These are phyloP conservation scores for Fusarium albosuccineum DNA, from an alignment of 2,329 filamentous ascomycete species.

Conservation along the genomic window DNA sequence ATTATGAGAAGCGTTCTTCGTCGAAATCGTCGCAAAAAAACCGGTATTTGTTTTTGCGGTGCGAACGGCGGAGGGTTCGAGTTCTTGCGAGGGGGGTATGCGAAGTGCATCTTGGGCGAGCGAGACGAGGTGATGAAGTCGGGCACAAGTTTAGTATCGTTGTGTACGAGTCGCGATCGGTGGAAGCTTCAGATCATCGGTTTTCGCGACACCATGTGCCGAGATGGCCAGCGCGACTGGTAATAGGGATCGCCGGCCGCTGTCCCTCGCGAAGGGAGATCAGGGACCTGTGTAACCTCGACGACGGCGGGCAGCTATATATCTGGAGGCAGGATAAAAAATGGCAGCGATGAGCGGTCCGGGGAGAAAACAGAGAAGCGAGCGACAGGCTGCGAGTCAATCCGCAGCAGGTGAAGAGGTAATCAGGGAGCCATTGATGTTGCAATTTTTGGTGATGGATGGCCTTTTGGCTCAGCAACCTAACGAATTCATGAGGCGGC, in stretches of 20 bases:
- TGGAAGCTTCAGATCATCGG: not conserved
- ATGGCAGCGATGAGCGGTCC: not conserved
- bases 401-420: constrained; percentile 13
- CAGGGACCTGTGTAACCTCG: constrained; percentile 25
- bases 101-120: constrained; percentile 80
- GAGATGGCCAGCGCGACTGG: constrained; percentile 19
- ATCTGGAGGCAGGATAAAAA: not conserved
- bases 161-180: constrained; percentile 11
- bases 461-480: constrained; percentile 38
- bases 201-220: not conserved
- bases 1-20: constrained; percentile 69
- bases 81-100: constrained; percentile 86
- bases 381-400: constrained; percentile 25
- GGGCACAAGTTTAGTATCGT: not conserved
- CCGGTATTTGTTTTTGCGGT: constrained; percentile 66
- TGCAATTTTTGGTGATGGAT: constrained; percentile 38
- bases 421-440: constrained; percentile 33
- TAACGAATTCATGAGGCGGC: constrained; percentile 35
- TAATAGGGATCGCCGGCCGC: constrained; percentile 14
- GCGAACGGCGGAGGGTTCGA: constrained; percentile 81
- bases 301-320: constrained; percentile 14
- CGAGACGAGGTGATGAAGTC: not conserved
- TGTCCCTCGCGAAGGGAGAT: constrained; percentile 13
- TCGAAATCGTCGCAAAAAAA: constrained; percentile 71
- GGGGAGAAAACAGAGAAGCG: constrained; percentile 18